Percentiles rank a stretch among this genome's conserved stretches.
Evolutionary conservation across 208 protist genomes (phyloP).

Genomic region (Leishmania tropica): DNA sequence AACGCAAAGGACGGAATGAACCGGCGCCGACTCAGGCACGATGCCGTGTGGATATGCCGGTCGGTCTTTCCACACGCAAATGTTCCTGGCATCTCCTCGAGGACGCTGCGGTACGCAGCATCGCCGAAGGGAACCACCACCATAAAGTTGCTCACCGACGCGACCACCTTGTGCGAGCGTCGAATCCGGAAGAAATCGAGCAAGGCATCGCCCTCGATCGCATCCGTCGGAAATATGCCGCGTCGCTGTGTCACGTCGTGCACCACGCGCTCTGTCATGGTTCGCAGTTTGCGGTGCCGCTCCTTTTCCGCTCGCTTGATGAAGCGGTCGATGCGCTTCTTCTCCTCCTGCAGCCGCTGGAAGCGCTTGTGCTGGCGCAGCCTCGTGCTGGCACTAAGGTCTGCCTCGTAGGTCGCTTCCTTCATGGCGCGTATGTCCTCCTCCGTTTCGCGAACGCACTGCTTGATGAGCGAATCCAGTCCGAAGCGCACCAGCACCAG

Average conservation of each 20-base stretch:
- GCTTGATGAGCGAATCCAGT: conserved; percentile 54
- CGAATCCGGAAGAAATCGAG: conserved; percentile 41
- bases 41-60: conserved; percentile 44
- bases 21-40: conserved; percentile 55
- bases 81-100: conserved; percentile 61
- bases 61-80: conserved; percentile 51
- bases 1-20: conserved; percentile 85
- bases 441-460: conserved; percentile 72
- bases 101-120: conserved; percentile 67
- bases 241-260: conserved; percentile 37
- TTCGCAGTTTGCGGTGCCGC: conserved; percentile 39
- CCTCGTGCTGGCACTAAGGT: conserved; percentile 32
- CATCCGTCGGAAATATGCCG: conserved; percentile 16
- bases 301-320: conserved; percentile 45
- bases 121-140: conserved; percentile 87
- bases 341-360: conserved; percentile 51
- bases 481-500: conserved; percentile 77
- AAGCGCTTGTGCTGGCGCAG: conserved; percentile 63
- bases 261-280: conserved; percentile 55
- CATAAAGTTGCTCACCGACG: conserved; percentile 68
- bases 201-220: conserved; percentile 19
- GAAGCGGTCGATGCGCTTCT: conserved; percentile 53
- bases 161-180: conserved; percentile 55
- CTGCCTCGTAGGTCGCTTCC: conserved; percentile 27
- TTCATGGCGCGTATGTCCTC: conserved; percentile 61